These are phyloP conservation scores for Rhizomucor miehei DNA, from an alignment of 371 early-diverging fungal species.

Conservation along the genomic window DNA sequence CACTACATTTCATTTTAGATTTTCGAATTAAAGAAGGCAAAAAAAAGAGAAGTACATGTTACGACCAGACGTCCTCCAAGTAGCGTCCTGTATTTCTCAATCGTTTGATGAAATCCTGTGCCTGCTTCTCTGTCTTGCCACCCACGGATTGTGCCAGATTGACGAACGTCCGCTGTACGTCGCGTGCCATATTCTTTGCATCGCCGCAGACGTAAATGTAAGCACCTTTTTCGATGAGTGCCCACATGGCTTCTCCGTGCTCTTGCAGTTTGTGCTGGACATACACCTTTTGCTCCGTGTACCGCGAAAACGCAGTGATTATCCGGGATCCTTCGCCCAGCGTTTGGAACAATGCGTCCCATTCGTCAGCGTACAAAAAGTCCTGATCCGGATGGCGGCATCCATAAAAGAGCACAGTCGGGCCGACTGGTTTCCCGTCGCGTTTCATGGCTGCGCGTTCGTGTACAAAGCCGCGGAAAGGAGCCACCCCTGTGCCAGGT, in stretches of 20 bases:
- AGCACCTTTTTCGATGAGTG: conserved; percentile 57
- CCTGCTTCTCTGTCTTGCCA: conserved; percentile 62
- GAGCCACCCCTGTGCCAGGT: conserved; percentile 96
- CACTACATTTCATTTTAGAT: too few species aligned
- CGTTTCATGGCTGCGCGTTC: conserved; percentile 67
- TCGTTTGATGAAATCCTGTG: conserved; percentile 70
- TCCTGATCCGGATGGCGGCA: conserved; percentile 79
- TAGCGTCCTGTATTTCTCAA: conserved; percentile 76
- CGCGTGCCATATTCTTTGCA: conserved; percentile 91
- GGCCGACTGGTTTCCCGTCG: conserved; percentile 54
- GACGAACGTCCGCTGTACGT: conserved; percentile 69
- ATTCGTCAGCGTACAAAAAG: conserved; percentile 84
- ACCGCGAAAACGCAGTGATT: conserved; percentile 84
- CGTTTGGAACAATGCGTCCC: conserved; percentile 49
- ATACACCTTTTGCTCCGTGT: conserved; percentile 72
- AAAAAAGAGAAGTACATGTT: conserved; percentile 6
- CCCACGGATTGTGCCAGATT: conserved; percentile 66
- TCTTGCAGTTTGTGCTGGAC: conserved; percentile 78
- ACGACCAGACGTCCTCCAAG: conserved; percentile 94
- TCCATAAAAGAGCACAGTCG: conserved; percentile 88
- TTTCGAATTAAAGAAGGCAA: too few species aligned
- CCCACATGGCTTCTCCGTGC: conserved; percentile 62
- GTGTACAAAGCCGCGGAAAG: conserved; percentile 85
- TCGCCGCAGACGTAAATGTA: conserved; percentile 91
- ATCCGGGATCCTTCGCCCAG: conserved; percentile 54